Evolutionary conservation across 306 rosid species (phyloP), one percentile per base, ranked within the genome.

Genomic region (Fragaria nilgerrensis): DNA sequence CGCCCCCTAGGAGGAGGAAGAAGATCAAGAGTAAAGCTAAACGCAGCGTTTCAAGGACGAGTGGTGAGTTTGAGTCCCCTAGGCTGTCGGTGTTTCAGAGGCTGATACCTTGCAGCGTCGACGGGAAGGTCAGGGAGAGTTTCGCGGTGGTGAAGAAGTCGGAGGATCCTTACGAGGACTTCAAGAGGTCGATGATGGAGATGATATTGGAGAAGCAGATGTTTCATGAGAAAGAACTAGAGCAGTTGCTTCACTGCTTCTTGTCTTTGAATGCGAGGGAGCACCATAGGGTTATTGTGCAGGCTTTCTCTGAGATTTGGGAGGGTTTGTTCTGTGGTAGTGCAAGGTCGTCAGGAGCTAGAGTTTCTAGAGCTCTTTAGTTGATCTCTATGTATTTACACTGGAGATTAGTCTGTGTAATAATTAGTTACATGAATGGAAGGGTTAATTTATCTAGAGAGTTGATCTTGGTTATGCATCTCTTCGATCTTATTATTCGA

Each of bases 101-200:
- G 85, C 63, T 84, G 75, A 87, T 85, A 25, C 86, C 89, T 4
- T 85, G 89, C 76, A 79, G 56, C n/a, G 91, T 85, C 79, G 89
- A 82, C 6, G 91, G 89, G 59, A 88, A 88, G 22, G 82, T 85
- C 37, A 79, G 89, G 48, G 91, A 88, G 80, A 88, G 89, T 66
- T 88, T 79, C 37, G 91, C 89, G 23, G 89, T 88, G 82, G 85
- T 88, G 82, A 88, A 88, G 85, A 88, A 82, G 67, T 88, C 91
- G 74, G 82, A 79, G 79, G 86, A 88, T 75, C 91, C 91, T 34
- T 83, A 77, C 73, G 88, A 81, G 65, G 91, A 88, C 53, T 88
- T 88, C 78, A 88, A 84, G 85, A 84, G 86, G 44, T 88, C 91
- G 63, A 85, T 88, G 91, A 79, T 84, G 86, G 91, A 88, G 80